Base-by-base conservation (phyloP, 176 grass and related monocot genomes). In the Oryza officinalis region DNA sequence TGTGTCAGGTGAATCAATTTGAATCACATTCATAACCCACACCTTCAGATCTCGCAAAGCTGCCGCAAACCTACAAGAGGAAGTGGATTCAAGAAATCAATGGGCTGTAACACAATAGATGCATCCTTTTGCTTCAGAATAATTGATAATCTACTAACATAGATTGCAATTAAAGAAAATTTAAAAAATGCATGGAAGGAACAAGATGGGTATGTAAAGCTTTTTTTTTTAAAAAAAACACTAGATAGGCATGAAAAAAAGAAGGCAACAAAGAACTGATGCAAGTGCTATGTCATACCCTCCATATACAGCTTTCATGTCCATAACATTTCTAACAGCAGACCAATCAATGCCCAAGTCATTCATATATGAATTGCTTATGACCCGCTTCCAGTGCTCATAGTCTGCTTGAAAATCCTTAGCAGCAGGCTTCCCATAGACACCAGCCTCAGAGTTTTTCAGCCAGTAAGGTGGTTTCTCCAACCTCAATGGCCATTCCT, bases 11-110 rank as follows among this genome's bases (percentile, higher is more conserved):
- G 90, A 92, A 79, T 94, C 88, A 15, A 92, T 90, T 59, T 92
- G 80, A 67, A 97, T 77, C 10, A 94, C 73, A 82, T 92, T 97
- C 92, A 97, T 97, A 44, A 97, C 94, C 94, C 94, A 97, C 76
- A 94, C 76, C 61, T 92, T 89, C 87, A 92, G 52, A 74, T 94
- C 81, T 17, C 83, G 80, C 41, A 97, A 87, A 81, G 92, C 92
- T 27, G 94, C 92, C 15, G 94, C 89, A 75, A 97, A 97, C 84
- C 94, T 97, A 71, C 27, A 93, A 50, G 4, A 85, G 69, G 70
- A 50, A 81, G 38, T 35, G 0, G 59, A 5, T 67, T 13, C 2
- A 15, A 83, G 5, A 83, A 28, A 52, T 60, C 33, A 69, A 38
- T 60, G 18, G 25, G 8, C 60, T 69, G 41, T 8, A 44, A 12